Base-by-base conservation (phyloP, 179 eudicot genomes). In the Carnegiea gigantea region DNA sequence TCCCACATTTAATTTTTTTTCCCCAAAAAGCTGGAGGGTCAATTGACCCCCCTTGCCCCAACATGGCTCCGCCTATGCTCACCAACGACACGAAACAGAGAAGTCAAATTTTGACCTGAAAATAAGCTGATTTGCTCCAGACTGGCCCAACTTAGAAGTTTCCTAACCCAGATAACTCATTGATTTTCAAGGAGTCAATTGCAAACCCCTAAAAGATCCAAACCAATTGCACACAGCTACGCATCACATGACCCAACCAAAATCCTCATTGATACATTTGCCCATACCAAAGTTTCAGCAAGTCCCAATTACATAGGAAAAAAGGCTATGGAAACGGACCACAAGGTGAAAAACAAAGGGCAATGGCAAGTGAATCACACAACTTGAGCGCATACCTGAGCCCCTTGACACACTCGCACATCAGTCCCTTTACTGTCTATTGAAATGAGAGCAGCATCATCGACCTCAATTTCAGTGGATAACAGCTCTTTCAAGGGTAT, bases 371-470 rank as follows among this genome's bases (percentile, higher is more conserved):
- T 14, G 14, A 23, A 23, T 24, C 5, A 23, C 26, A 23, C 33
- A n/a, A 57, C 33, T 75, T 24, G 23, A 70, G 26, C 15, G 28
- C 10, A 10, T 85, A 97, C 99, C 93, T 97, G 98, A 64, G 94
- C 98, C 26, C 99, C 99, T 85, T 91, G 92, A 76, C 99, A 98
- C 82, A 95, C 98, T 60, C 99, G 91, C 26, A 97, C 89, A 86
- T 97, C 99, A 46, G 92, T 88, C 83, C 99, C 99, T 82, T 89
- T 93, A 85, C 99, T 91, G 82, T 97, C 99, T 71, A 97, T 92
- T 36, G 99, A 97, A 83, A 97, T 95, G 44, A 97, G 87, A 78
- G 99, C 98, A 70, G 91, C 99, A 84, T 95, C 99, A 80, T 97
- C 99, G 44, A 97, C 92, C 88, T 97, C 98, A 14, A 80, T 86